Conservation (phyloP, 2,329 filamentous ascomycete genomes). For the Alternaria brassicae region DNA sequence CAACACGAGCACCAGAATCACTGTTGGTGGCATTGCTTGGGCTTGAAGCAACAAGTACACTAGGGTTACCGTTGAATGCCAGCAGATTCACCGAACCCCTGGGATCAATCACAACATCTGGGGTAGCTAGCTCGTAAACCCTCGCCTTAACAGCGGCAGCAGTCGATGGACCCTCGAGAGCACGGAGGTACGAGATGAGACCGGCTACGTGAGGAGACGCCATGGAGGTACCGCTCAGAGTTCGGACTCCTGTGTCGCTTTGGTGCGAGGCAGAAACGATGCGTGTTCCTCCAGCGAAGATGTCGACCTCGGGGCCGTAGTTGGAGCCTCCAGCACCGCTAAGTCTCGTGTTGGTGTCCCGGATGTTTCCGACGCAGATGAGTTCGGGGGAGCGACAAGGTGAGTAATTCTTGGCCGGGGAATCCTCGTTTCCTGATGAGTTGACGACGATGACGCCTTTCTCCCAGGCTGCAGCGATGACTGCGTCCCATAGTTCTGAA, state of each 20-base stretch:
- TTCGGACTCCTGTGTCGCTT: slow-evolving; percentile 52
- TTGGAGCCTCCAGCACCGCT: slow-evolving; percentile 36
- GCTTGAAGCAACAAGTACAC: neutral
- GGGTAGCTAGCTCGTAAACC: slow-evolving; percentile 33
- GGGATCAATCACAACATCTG: slow-evolving; percentile 29
- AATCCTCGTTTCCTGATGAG: slow-evolving; percentile 47
- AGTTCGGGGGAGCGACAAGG: slow-evolving; percentile 47
- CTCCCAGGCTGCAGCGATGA: slow-evolving; percentile 41
- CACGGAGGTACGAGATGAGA: slow-evolving; percentile 72
- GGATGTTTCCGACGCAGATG: slow-evolving; percentile 47
- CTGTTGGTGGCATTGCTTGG: neutral
- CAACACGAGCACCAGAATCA: too few species aligned
- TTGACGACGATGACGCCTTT: slow-evolving; percentile 46
- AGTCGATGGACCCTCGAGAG: slow-evolving; percentile 48
- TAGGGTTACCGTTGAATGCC: slow-evolving; percentile 39
- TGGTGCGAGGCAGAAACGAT: slow-evolving; percentile 56
- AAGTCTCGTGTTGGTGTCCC: slow-evolving; percentile 32
- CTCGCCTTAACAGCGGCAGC: slow-evolving; percentile 33
- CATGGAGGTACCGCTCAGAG: slow-evolving; percentile 68
- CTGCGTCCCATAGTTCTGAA: slow-evolving; percentile 42
- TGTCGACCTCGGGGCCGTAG: slow-evolving; percentile 49
- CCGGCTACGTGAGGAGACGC: slow-evolving; percentile 73
- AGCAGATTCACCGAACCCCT: slow-evolving; percentile 33
- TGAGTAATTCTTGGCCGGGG: slow-evolving; percentile 33
- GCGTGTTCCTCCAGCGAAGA: slow-evolving; percentile 50